Evolutionary conservation across 2,329 filamentous ascomycete genomes (phyloP).

Genomic region (Colletotrichum spinosum): DNA sequence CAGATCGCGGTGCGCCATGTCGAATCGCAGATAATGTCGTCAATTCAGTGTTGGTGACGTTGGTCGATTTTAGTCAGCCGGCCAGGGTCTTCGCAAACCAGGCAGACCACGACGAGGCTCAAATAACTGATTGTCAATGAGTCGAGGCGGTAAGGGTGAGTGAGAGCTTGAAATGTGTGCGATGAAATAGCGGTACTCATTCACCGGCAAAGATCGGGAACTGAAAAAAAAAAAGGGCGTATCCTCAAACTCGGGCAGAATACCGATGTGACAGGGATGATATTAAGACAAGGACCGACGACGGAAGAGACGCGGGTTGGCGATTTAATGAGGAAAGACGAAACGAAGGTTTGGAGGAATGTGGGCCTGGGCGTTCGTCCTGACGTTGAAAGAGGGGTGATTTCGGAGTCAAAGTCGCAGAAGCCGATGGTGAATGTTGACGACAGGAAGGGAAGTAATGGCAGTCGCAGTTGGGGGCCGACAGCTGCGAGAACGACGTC

Average conservation of each 20-base stretch:
- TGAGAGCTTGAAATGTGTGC: too few species aligned
- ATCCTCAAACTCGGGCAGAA: constrained; percentile 7
- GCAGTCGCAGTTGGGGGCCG: neutral
- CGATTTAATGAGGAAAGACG: constrained; percentile 27
- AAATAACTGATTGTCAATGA: too few species aligned
- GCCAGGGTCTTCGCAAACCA: too few species aligned
- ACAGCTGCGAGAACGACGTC: neutral
- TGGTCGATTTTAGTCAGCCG: constrained; percentile 5
- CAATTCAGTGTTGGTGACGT: neutral
- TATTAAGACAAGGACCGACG: neutral
- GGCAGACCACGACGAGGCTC: too few species aligned
- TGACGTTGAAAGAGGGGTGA: constrained; percentile 18
- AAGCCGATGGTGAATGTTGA: neutral
- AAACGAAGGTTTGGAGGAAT: constrained; percentile 33
- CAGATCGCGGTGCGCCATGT: constrained; percentile 27
- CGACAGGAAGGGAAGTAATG: neutral
- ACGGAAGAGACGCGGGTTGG: constrained; percentile 16
- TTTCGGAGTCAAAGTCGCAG: constrained; percentile 17
- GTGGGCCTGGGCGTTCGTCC: constrained; percentile 32
- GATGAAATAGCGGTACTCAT: neutral
- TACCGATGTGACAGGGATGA: constrained; percentile 6
- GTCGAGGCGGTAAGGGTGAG: too few species aligned
- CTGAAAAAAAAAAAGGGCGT: neutral
- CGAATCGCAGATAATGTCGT: neutral
- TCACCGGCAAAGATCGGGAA: constrained; percentile 6